Percentiles rank a stretch among this genome's conserved stretches.
phyloP scores from a whole-genome alignment of 2,329 filamentous ascomycete genomes.

The Zasmidium angulare region DNA sequence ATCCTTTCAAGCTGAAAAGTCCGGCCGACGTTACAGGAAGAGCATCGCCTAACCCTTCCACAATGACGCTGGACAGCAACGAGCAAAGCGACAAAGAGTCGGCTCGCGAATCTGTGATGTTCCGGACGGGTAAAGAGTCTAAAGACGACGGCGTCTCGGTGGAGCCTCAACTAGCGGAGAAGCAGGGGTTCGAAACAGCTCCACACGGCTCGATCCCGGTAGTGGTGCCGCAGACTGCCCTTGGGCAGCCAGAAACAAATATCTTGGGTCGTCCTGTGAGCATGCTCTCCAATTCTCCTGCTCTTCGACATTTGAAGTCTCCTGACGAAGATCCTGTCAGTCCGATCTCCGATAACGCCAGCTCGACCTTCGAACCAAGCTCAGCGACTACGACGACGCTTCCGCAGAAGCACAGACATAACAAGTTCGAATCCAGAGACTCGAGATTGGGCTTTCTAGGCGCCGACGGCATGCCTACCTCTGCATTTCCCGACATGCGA shows the following conservation, averaged over 20 bases:
- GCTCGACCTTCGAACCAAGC: constrained; percentile 1
- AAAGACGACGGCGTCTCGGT: constrained; percentile 9
- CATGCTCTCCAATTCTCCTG: constrained; percentile 14
- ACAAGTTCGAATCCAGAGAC: constrained; percentile 21
- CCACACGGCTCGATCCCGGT: constrained; percentile 12
- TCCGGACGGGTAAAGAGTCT: not conserved
- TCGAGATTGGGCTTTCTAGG: constrained; percentile 28
- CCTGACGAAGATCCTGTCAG: constrained; percentile 19
- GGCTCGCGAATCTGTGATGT: not conserved
- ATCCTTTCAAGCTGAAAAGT: constrained; percentile 69
- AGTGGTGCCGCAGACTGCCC: not conserved
- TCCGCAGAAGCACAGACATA: constrained; percentile 8
- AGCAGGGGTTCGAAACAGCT: constrained; percentile 8
- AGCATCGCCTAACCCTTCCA: constrained; percentile 24
- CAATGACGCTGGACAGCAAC: constrained; percentile 28
- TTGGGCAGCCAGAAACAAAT: constrained; percentile 3
- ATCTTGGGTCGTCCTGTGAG: constrained; percentile 19
- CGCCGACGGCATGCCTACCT: constrained; percentile 33
- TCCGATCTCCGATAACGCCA: constrained; percentile 13
- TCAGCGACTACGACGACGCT: not conserved
- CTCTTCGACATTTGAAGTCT: constrained; percentile 12
- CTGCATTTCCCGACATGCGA: constrained; percentile 19
- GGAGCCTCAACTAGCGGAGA: constrained; percentile 11
- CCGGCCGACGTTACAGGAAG: not conserved
- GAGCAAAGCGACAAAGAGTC: constrained; percentile 3